These are phyloP conservation scores for Pichia phayaonensis DNA, from an alignment of 805 yeast species.

Conservation along the genomic window DNA sequence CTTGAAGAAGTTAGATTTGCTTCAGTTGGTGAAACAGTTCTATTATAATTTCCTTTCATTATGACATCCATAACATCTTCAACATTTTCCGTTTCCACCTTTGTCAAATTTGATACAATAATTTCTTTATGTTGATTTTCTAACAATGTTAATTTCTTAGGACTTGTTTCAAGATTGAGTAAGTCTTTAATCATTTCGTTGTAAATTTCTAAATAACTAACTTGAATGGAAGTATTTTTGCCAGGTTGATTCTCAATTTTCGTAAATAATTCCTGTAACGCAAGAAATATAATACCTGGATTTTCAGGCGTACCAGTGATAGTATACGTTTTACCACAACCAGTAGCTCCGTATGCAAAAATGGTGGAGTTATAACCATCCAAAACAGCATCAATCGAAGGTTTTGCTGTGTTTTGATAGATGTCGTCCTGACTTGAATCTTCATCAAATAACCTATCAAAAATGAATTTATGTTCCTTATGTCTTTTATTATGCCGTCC, in stretches of 20 bases:
- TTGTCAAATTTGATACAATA: slow-evolving; percentile 62
- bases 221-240: slow-evolving; percentile 48
- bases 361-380: slow-evolving; percentile 89
- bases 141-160: slow-evolving; percentile 43
- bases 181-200: slow-evolving; percentile 84
- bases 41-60: slow-evolving; percentile 57
- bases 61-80: slow-evolving; percentile 77
- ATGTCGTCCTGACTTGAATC: slow-evolving; percentile 59
- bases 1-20: slow-evolving; percentile 89
- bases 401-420: slow-evolving; percentile 56
- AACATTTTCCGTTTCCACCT: slow-evolving; percentile 52
- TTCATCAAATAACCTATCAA: slow-evolving; percentile 72
- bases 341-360: slow-evolving; percentile 96
- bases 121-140: slow-evolving; percentile 65
- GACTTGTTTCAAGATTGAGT: slow-evolving; percentile 42
- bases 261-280: slow-evolving; percentile 68
- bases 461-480: slow-evolving; percentile 72
- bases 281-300: slow-evolving; percentile 75
- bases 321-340: slow-evolving; percentile 95
- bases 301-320: slow-evolving; percentile 64
- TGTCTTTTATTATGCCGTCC: slow-evolving; percentile 35
- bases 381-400: slow-evolving; percentile 63
- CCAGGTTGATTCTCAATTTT: slow-evolving; percentile 47
- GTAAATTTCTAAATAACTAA: slow-evolving; percentile 81
- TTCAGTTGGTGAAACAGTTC: slow-evolving; percentile 83